Evolutionary conservation across 495 filamentous ascomycete species (phyloP).

Genomic region (Neohortaea acidophila): DNA sequence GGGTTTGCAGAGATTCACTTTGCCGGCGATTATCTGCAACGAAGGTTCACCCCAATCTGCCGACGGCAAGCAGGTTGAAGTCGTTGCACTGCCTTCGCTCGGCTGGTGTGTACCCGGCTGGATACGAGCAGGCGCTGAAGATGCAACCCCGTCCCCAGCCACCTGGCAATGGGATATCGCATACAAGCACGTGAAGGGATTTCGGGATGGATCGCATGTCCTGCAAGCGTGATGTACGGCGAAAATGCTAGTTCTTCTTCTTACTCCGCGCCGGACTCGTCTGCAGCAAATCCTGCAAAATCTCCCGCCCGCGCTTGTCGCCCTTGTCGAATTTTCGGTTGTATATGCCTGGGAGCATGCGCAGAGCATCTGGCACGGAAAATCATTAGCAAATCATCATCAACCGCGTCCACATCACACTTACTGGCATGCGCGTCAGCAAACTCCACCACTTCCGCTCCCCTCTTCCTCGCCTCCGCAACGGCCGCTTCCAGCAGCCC

Average conservation of each 20-base stretch:
- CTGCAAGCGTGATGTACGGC: too few relatives aligned
- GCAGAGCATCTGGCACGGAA: constrained; percentile 32
- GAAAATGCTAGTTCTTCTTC: too few relatives aligned
- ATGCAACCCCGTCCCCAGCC: too few relatives aligned
- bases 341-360: constrained; percentile 44
- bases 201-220: too few relatives aligned
- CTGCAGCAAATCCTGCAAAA: constrained; percentile 34
- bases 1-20: constrained; percentile 8
- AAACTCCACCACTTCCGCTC: constrained; percentile 47
- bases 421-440: constrained; percentile 48
- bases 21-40: constrained; percentile 3
- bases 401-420: constrained; percentile 11
- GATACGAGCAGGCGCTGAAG: not conserved
- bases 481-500: constrained; percentile 55
- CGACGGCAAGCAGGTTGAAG: too few relatives aligned
- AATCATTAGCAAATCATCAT: constrained; percentile 5
- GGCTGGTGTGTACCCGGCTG: constrained; percentile 10
- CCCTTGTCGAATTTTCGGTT: constrained; percentile 41
- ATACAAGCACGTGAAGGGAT: constrained; percentile 25
- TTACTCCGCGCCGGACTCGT: constrained; percentile 6
- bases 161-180: constrained; percentile 15
- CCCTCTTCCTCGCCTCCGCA: constrained; percentile 39
- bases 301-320: constrained; percentile 38
- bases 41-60: not conserved
- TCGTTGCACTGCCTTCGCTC: constrained; percentile 11